Percentiles rank a stretch among this genome's conserved stretches.
These are phyloP conservation scores for Tillandsia fasciculata DNA, from an alignment of 176 grass and related monocot genomes.

Conservation along the genomic window DNA sequence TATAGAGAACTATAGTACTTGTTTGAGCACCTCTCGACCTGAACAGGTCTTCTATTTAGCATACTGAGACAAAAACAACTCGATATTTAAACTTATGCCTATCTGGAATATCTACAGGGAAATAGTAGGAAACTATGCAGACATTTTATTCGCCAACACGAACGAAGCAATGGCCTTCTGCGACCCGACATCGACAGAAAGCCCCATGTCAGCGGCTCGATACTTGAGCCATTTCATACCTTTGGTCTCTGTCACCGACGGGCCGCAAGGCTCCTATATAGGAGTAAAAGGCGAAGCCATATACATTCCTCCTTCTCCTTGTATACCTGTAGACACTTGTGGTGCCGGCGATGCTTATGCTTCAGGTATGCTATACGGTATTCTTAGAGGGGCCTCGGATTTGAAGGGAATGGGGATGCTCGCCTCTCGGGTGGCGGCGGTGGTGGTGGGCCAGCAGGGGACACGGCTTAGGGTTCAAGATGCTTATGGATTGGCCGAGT, in stretches of 20 bases:
- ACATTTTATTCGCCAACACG: slow-evolving; percentile 74
- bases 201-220: slow-evolving; percentile 47
- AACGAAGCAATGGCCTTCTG: slow-evolving; percentile 71
- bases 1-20: too few relatives aligned
- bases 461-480: slow-evolving; percentile 70
- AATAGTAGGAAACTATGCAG: slow-evolving; percentile 68
- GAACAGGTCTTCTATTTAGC: too few relatives aligned
- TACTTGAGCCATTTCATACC: slow-evolving; percentile 73
- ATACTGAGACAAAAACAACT: too few relatives aligned
- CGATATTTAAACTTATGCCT: background rate
- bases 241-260: slow-evolving; percentile 75
- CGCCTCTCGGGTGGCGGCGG: slow-evolving; percentile 62
- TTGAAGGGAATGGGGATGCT: slow-evolving; percentile 66
- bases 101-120: slow-evolving; percentile 38
- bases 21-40: too few relatives aligned
- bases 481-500: slow-evolving; percentile 45
- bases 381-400: slow-evolving; percentile 67
- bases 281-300: slow-evolving; percentile 80
- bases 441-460: slow-evolving; percentile 81
- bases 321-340: slow-evolving; percentile 67
- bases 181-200: slow-evolving; percentile 38
- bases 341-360: slow-evolving; percentile 85
- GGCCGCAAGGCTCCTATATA: slow-evolving; percentile 64
- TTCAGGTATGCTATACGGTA: slow-evolving; percentile 75
- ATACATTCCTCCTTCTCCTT: slow-evolving; percentile 64